These are phyloP conservation scores for Salvia sclarea DNA, from an alignment of 305 asterid species.

Conservation along the genomic window DNA sequence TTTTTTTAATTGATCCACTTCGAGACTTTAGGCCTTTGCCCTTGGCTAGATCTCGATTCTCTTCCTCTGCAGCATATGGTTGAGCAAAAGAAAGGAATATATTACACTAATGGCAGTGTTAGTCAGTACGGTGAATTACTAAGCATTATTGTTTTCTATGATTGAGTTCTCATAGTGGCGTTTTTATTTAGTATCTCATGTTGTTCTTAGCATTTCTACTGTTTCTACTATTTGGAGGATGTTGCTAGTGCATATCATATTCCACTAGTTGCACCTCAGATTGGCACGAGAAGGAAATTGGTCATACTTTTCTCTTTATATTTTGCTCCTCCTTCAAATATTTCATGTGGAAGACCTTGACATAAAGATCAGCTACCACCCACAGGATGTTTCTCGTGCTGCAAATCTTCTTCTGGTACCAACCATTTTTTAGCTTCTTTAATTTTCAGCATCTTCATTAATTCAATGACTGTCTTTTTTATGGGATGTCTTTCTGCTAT, in stretches of 20 bases:
- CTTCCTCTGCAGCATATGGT: no score
- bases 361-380: conserved; percentile 70
- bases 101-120: no score
- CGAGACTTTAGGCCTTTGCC: no score
- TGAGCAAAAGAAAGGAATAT: no score
- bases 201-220: no score
- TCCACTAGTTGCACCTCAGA: conserved; percentile 7
- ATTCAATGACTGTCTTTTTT: conserved; percentile 17
- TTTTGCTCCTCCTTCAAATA: conserved; percentile 28
- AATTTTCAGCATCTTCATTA: conserved; percentile 21
- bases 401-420: conserved; percentile 89
- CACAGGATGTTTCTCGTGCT: conserved; percentile 91
- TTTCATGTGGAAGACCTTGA: conserved; percentile 55
- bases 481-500: conserved; percentile 5
- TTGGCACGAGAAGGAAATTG: background rate
- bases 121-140: no score
- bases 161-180: no score
- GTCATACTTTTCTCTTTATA: conserved; percentile 1
- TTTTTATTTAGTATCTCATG: no score
- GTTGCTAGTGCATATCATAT: background rate
- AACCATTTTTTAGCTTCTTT: conserved; percentile 31
- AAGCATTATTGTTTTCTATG: no score
- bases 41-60: no score
- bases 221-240: background rate
- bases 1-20: no score